phyloP scores from a whole-genome alignment of 371 early-diverging fungal genomes.

The Mortierella sp. region DNA sequence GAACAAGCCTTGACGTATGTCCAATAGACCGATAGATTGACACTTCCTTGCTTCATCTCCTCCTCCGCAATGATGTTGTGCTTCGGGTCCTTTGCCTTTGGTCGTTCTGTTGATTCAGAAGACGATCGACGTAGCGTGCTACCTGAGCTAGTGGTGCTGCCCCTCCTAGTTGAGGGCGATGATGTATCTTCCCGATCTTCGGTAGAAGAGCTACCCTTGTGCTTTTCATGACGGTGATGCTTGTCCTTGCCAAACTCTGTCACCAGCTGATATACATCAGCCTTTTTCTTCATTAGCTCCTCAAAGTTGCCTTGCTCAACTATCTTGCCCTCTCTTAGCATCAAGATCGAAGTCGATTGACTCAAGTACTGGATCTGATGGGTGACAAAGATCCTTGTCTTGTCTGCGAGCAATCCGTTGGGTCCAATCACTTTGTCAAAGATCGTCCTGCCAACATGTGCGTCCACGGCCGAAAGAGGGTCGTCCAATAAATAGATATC shows the following conservation, averaged over 20 bases:
- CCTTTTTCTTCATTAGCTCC: slow-evolving; percentile 70
- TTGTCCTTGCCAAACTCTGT: slow-evolving; percentile 54
- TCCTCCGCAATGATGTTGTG: slow-evolving; percentile 57
- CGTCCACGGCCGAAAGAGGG: slow-evolving; percentile 74
- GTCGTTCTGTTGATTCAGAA: slow-evolving; percentile 53
- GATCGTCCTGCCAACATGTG: slow-evolving; percentile 80
- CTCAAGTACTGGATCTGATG: slow-evolving; percentile 88
- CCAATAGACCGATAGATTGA: slow-evolving; percentile 75
- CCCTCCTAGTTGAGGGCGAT: slow-evolving; percentile 54
- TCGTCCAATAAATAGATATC: slow-evolving; percentile 62
- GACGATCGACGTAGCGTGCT: slow-evolving; percentile 67
- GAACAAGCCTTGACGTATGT: slow-evolving; percentile 85
- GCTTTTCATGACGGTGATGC: slow-evolving; percentile 22
- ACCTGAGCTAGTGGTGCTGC: slow-evolving; percentile 54
- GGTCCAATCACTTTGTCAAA: slow-evolving; percentile 88
- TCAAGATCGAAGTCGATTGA: slow-evolving; percentile 71
- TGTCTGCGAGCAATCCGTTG: slow-evolving; percentile 78
- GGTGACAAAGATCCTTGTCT: slow-evolving; percentile 91
- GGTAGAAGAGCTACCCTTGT: slow-evolving; percentile 19
- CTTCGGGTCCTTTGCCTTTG: slow-evolving; percentile 20
- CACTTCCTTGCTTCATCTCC: slow-evolving; percentile 83
- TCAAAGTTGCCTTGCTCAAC: slow-evolving; percentile 77
- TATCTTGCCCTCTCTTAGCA: slow-evolving; percentile 83
- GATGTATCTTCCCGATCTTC: slow-evolving; percentile 47
- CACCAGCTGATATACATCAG: slow-evolving; percentile 67